A percentile compares a stretch with the other conserved stretches of the same genome.
phyloP scores from a whole-genome alignment of 305 asterid species.

The Fraxinus greggii region DNA sequence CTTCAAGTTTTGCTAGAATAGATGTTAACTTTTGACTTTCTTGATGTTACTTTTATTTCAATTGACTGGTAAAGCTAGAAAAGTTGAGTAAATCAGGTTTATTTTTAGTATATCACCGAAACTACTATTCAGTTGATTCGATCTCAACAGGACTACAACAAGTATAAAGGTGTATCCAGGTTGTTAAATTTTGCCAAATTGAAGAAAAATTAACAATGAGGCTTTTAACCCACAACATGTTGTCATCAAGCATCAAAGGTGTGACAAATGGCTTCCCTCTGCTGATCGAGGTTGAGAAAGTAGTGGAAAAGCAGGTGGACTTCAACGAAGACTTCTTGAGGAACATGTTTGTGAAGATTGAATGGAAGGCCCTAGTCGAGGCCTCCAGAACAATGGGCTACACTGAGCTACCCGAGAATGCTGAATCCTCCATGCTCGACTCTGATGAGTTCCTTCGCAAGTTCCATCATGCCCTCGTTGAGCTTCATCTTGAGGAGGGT shows the following conservation, averaged over 20 bases:
- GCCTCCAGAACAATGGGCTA: slow-evolving; percentile 73
- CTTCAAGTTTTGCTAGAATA: not conserved
- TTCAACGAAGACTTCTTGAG: slow-evolving; percentile 63
- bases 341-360: slow-evolving; percentile 70
- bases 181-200: not conserved
- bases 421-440: slow-evolving; percentile 58
- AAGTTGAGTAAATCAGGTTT: not conserved
- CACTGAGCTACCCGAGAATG: slow-evolving; percentile 58
- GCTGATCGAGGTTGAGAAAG: slow-evolving; percentile 56
- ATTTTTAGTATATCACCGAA: not conserved
- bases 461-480: slow-evolving; percentile 82
- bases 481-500: slow-evolving; percentile 84
- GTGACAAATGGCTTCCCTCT: slow-evolving; percentile 69
- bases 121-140: not conserved
- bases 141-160: slow-evolving; percentile 1
- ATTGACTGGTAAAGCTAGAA: not conserved
- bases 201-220: slow-evolving; percentile 43
- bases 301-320: slow-evolving; percentile 59
- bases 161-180: not conserved
- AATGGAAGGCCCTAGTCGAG: slow-evolving; percentile 71
- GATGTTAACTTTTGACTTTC: not conserved
- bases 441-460: slow-evolving; percentile 63
- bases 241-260: slow-evolving; percentile 83
- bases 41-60: not conserved
- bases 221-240: slow-evolving; percentile 79